Percentiles rank a stretch among this genome's conserved stretches.
Evolutionary conservation across 768 basidiomycete genomes (phyloP).

Genomic region (Lactarius evosmus): DNA sequence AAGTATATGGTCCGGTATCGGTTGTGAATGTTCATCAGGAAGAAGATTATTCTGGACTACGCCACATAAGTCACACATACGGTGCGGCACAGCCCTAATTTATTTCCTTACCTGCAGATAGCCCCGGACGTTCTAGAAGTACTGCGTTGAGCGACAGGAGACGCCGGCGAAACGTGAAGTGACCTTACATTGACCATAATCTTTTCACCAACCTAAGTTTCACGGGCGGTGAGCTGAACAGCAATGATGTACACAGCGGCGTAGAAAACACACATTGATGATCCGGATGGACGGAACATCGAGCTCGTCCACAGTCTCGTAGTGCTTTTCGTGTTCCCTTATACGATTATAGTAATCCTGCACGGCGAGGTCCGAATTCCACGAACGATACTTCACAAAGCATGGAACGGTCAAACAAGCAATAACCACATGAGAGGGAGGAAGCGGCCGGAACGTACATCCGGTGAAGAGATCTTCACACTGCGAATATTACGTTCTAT

Average conservation of each 20-base stretch:
- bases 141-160: constrained; percentile 1
- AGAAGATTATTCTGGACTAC: constrained; percentile 94
- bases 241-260: not conserved
- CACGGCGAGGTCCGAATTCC: constrained; percentile 91
- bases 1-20: constrained; percentile 92
- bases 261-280: constrained; percentile 17
- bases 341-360: constrained; percentile 92
- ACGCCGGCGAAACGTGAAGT: not conserved
- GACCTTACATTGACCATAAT: constrained; percentile 84
- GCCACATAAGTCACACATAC: constrained; percentile 13
- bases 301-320: constrained; percentile 88
- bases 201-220: constrained; percentile 80
- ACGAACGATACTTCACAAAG: constrained; percentile 71
- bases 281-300: constrained; percentile 35
- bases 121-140: constrained; percentile 70
- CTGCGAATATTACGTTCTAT: constrained; percentile 92
- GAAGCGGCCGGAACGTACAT: constrained; percentile 52
- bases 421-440: constrained; percentile 1
- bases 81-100: constrained; percentile 3
- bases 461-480: constrained; percentile 98
- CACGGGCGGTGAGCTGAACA: not conserved
- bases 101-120: constrained; percentile 66
- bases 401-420: not conserved
- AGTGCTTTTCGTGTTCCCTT: constrained; percentile 77
- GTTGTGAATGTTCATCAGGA: constrained; percentile 99